These are phyloP conservation scores for Chrysopogon serrulatus DNA, from an alignment of 176 grass and related monocot species.

Conservation along the genomic window DNA sequence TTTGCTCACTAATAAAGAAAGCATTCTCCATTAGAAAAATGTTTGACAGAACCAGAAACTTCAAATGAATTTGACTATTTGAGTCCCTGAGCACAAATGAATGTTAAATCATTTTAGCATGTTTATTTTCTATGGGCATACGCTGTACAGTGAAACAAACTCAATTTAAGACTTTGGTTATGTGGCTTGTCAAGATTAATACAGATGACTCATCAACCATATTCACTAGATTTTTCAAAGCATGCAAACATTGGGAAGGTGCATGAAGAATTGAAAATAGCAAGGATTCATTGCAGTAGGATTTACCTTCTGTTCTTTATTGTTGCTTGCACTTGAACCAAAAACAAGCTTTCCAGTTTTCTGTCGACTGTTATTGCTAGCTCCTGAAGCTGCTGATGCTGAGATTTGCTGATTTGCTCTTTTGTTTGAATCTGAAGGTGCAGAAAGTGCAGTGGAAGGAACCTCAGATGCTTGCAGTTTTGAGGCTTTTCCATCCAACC, in stretches of 20 bases:
- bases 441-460: slow-evolving; percentile 2
- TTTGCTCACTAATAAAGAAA: not conserved
- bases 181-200: not conserved
- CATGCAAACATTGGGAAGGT: not conserved
- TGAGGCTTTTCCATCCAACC: slow-evolving; percentile 63
- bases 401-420: slow-evolving; percentile 38
- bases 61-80: not conserved
- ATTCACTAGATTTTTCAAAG: not conserved
- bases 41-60: not conserved
- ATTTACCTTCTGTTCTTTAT: slow-evolving; percentile 70
- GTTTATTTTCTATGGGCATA: not conserved
- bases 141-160: not conserved
- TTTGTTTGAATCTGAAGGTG: slow-evolving; percentile 32
- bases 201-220: not conserved
- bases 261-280: not conserved
- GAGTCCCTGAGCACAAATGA: not conserved
- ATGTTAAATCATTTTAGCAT: not conserved
- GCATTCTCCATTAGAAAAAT: not conserved
- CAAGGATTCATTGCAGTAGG: not conserved
- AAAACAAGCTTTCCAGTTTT: slow-evolving; percentile 79
- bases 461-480: slow-evolving; percentile 24
- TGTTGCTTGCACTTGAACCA: slow-evolving; percentile 59
- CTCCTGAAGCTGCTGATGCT: slow-evolving; percentile 16
- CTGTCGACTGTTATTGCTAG: slow-evolving; percentile 30
- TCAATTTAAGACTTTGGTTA: not conserved